Evolutionary conservation across 2,329 filamentous ascomycete genomes (phyloP).

Genomic region (Phialophora verrucosa): DNA sequence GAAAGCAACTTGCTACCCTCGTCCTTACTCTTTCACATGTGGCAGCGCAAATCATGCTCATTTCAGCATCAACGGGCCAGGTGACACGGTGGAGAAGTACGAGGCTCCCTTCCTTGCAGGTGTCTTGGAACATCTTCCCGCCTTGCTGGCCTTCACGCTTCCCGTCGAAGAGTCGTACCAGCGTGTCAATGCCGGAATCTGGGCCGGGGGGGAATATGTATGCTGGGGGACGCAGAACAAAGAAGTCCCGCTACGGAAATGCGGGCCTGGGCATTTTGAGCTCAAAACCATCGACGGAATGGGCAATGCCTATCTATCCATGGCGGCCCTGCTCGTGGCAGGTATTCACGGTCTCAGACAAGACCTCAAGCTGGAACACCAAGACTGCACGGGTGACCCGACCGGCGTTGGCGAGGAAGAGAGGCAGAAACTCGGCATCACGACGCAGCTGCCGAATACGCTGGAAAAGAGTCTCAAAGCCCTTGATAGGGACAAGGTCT

Average conservation of each 20-base stretch:
- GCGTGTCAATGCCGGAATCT: constrained; percentile 70
- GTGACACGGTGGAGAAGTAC: constrained; percentile 46
- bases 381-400: constrained; percentile 47
- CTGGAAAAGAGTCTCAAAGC: constrained; percentile 45
- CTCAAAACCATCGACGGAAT: constrained; percentile 77
- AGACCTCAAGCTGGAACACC: constrained; percentile 39
- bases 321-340: constrained; percentile 65
- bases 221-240: constrained; percentile 83
- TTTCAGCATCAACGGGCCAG: constrained; percentile 65
- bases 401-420: constrained; percentile 42
- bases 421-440: constrained; percentile 47
- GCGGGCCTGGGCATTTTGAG: constrained; percentile 74
- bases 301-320: constrained; percentile 76
- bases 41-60: constrained; percentile 74
- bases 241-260: constrained; percentile 73
- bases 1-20: constrained; percentile 74
- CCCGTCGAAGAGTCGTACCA: constrained; percentile 71
- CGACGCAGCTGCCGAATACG: constrained; percentile 44
- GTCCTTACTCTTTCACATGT: constrained; percentile 63
- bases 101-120: constrained; percentile 72
- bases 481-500: constrained; percentile 42
- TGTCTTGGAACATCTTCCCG: constrained; percentile 68
- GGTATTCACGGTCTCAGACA: constrained; percentile 62
- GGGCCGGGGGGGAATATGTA: constrained; percentile 80
- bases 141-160: constrained; percentile 72